Base-by-base conservation (phyloP, 1,139 yeast species). In the Candida sp. region DNA sequence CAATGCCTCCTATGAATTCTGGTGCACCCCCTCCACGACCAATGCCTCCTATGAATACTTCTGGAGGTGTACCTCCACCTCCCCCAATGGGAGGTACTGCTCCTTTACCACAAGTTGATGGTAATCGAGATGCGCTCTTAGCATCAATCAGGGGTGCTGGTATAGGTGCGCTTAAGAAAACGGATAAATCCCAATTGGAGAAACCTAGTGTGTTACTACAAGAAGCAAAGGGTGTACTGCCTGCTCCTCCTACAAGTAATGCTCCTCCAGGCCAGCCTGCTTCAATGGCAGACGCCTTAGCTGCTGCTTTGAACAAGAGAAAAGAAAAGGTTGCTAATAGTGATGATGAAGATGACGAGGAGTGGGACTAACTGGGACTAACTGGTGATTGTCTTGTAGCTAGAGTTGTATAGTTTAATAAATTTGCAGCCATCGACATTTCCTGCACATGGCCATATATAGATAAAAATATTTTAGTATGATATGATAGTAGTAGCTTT, bases 141-240 rank as follows among this genome's bases (percentile, higher is more conserved):
- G 89, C 96, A 0, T 88, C 97, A 0, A 93, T 91, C 53, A 76
- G 96, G 55, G 80, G 84, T 30, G 83, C 96, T 0, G 89, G 90
- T 42, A 42, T 90, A 9, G 84, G 84, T 0, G 60, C 79, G 3
- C 74, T 91, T 50, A 81, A 74, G 50, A 87, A 84, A 60, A 85
- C 86, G 4, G 97, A 93, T 61, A 91, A 90, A 63, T 66, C 89
- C 0, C 91, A 86, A 54, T 68, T 90, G 40, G 97, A 91, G 35
- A 77, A 73, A 49, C 96, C 97, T 3, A 83, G 83, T 42, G 88
- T 78, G 0, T 56, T 87, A 33, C 64, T 87, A 27, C 87, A 79
- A 63, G 91, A 86, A 57, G 87, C 88, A 1, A 71, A 70, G 39
- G 95, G 95, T 19, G 87, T 81, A 43, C 57, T 70, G 2, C 61